phyloP scores from a whole-genome alignment of 805 yeast genomes.

The Yarrowia divulgata region DNA sequence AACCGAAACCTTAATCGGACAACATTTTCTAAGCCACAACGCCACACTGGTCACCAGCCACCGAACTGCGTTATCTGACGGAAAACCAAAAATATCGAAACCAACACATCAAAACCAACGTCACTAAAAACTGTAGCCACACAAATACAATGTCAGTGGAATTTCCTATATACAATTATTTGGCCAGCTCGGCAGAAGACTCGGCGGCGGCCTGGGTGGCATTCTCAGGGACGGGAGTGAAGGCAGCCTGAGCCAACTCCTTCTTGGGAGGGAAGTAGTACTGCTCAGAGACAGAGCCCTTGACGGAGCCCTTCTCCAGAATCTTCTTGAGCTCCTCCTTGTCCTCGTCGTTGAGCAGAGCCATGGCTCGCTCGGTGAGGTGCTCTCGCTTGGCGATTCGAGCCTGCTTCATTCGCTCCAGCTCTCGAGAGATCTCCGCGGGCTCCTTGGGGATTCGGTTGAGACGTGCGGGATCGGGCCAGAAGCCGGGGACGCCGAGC shows the following conservation, averaged over 20 bases:
- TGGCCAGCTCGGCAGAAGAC: conserved; percentile 25
- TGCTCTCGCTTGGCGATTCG: conserved; percentile 74
- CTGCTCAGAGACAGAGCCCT: conserved; percentile 37
- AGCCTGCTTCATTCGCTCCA: conserved; percentile 84
- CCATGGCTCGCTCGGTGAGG: conserved; percentile 73
- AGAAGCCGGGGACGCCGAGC: conserved; percentile 89
- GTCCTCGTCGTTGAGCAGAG: conserved; percentile 55
- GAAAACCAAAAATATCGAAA: neutral
- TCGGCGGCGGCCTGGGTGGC: conserved; percentile 28
- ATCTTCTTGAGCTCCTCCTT: conserved; percentile 38
- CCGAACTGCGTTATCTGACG: conserved; percentile 35
- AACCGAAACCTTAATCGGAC: neutral
- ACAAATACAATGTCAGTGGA: conserved; percentile 25
- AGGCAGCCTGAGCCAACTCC: conserved; percentile 5
- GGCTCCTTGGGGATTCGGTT: conserved; percentile 93
- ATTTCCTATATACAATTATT: conserved; percentile 38
- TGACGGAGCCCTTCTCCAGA: conserved; percentile 31
- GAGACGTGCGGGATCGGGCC: conserved; percentile 95
- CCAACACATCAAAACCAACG: neutral
- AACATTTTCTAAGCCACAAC: conserved; percentile 13
- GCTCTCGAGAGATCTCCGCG: conserved; percentile 87
- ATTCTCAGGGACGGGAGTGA: conserved; percentile 8
- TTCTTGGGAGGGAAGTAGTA: conserved; percentile 37
- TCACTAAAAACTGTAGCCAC: neutral
- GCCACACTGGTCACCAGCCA: conserved; percentile 29